Base-by-base conservation (phyloP, 73 alveolate species). In the Uronychia binucleata region DNA sequence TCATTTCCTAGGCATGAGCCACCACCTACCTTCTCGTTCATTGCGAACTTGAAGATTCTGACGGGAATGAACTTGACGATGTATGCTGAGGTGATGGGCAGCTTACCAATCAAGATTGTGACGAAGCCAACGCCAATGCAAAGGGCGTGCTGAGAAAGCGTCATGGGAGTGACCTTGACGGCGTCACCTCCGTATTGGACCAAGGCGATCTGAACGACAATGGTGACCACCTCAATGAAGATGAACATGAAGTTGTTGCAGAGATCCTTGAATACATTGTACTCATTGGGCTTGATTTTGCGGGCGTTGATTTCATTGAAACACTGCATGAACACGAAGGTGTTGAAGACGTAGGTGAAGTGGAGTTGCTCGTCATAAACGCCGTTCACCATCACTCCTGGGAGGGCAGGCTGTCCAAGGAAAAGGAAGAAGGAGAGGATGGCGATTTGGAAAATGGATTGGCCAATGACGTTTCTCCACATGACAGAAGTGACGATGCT, bases 291-390 rank as follows among this genome's bases (percentile, higher is more conserved):
- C 60, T 95, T 93, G 35, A 96, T 74, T 89, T 96, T 93, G 83
- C 99, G 84, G 11, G 98, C 93, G 89, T 96, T 90, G 74, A 96
- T 93, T 83, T 95, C 94, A 79, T 96, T 96, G 93, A 95, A 96
- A 28, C 94, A 98, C 88, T 96, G 95, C 99, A 96, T 96, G 79
- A 91, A 88, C 59, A 96, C 99, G 78, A 96, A 96, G 19, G 96
- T 85, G 79, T 96, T 79, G 91, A 96, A 96, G 95, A 96, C 91
- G 74, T 93, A 83, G 59, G 98, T 95, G 87, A 82, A 91, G 46
- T 92, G 97, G 76, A 74, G 80, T 28, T 91, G 87, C 89, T 92
- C 85, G n/a, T 81, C 86, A 79, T 46, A 46, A 83, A 88, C 84
- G 34, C 34, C 60, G 14, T 26, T 25, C 34, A 33, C 90, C 31